Evolutionary conservation across 352 stramenopile genomes (phyloP).

Genomic region (Phytophthora podocarpi): DNA sequence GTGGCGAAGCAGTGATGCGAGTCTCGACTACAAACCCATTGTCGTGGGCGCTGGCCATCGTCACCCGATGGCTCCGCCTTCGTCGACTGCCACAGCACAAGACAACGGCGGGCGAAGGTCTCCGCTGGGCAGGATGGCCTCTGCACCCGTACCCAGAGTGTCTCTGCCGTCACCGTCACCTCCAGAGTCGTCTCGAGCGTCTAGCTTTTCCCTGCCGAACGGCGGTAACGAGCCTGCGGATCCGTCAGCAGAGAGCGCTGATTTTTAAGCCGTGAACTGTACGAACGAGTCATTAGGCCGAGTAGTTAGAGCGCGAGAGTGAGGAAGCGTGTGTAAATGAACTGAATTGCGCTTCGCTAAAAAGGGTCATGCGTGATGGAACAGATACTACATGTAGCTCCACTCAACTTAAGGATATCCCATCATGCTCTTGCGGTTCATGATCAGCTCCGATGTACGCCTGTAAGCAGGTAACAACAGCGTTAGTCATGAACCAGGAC

Average conservation of each 20-base stretch:
- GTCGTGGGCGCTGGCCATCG: conserved; percentile 35
- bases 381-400: conserved; percentile 15
- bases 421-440: conserved; percentile 78
- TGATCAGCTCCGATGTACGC: conserved; percentile 85
- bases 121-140: conserved; percentile 18
- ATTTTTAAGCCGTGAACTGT: conserved; percentile 55
- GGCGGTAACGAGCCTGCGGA: conserved; percentile 38
- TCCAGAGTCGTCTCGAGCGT: conserved; percentile 38
- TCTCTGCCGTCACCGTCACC: conserved; percentile 18
- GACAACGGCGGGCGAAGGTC: conserved; percentile 18
- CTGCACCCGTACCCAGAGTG: conserved; percentile 17
- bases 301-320: conserved; percentile 14
- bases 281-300: not conserved
- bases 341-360: conserved; percentile 22
- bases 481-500: not conserved
- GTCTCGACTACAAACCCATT: conserved; percentile 73
- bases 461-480: conserved; percentile 34
- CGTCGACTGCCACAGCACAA: conserved; percentile 14
- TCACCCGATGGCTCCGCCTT: conserved; percentile 30
- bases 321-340: conserved; percentile 30
- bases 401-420: conserved; percentile 23
- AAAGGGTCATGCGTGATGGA: not conserved
- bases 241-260: conserved; percentile 57
- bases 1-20: conserved; percentile 51
- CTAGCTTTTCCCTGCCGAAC: conserved; percentile 64